Evolutionary conservation across 306 rosid species (phyloP).

Genomic region (barrel medic (Medicago truncatula)): MtrunA17r5.0-ANR NC_053044.1:21707001-21707500

Average conservation of each 20-base stretch:
- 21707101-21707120: too few species aligned
- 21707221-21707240: not conserved
- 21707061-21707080: too few species aligned
- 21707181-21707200: not conserved
- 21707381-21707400: constrained; percentile 31
- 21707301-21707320: constrained; percentile 18
- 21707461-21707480: not conserved
- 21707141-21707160: too few species aligned
- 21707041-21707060: too few species aligned
- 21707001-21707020: too few species aligned
- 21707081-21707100: too few species aligned
- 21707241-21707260: not conserved
- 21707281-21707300: constrained; percentile 30
- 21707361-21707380: constrained; percentile 9
- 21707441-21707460: not conserved
- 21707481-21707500: not conserved
- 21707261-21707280: not conserved
- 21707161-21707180: too few species aligned
- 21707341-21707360: not conserved
- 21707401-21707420: constrained; percentile 16
- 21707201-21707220: not conserved
- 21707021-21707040: too few species aligned
- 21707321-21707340: not conserved
- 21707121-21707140: too few species aligned
- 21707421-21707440: not conserved